Conservation (phyloP, 345 rosid genomes). For the Citrus sp. region DNA sequence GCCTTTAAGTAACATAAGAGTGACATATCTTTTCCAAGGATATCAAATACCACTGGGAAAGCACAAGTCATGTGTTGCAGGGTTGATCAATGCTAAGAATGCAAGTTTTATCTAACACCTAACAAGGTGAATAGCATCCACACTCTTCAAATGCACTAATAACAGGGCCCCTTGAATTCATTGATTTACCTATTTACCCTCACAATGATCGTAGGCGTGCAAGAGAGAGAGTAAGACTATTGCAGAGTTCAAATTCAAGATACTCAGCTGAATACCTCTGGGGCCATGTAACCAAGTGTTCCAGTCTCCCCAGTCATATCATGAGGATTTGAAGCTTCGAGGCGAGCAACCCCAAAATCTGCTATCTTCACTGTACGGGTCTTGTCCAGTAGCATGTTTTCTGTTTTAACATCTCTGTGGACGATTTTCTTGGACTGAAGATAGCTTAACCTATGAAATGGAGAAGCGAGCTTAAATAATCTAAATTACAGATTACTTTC, state of each 20-base stretch:
- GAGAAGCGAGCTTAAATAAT: neutral
- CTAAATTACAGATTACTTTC: constrained; percentile 5
- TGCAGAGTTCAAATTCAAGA: neutral
- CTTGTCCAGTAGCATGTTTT: constrained; percentile 95
- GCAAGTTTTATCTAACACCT: neutral
- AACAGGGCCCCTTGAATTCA: neutral
- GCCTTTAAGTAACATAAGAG: neutral
- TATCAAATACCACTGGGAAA: neutral
- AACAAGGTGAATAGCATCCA: neutral
- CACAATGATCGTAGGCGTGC: neutral
- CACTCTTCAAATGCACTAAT: neutral
- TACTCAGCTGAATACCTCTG: constrained; percentile 56
- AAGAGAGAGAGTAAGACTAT: neutral
- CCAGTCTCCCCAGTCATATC: constrained; percentile 99
- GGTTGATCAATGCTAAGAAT: neutral
- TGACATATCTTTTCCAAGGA: neutral
- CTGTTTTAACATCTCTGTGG: constrained; percentile 98
- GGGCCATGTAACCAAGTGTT: constrained; percentile 99
- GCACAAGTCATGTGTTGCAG: neutral
- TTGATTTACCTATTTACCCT: neutral
- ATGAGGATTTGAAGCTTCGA: constrained; percentile 95
- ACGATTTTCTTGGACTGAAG: constrained; percentile 89
- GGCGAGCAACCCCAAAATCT: constrained; percentile 96
- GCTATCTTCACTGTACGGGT: constrained; percentile 84
- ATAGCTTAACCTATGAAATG: constrained; percentile 68